Percentiles rank a stretch among this genome's conserved stretches.
These are phyloP conservation scores for Allium fistulosum DNA, from an alignment of 106 monocot genomes.

Conservation along the genomic window DNA sequence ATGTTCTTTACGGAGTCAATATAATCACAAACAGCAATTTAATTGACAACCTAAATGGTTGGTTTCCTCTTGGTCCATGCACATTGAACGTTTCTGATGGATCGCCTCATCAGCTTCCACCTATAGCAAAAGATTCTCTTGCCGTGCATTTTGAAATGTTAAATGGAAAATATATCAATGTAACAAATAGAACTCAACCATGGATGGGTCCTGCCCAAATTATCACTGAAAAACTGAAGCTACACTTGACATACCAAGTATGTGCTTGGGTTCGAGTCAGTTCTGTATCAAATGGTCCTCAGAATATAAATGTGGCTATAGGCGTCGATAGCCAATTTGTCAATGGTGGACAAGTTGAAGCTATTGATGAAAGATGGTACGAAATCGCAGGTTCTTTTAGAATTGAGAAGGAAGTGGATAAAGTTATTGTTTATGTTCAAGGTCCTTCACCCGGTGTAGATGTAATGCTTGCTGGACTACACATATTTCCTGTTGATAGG, in stretches of 20 bases:
- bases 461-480: constrained; percentile 78
- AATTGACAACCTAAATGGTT: constrained; percentile 34
- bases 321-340: constrained; percentile 60
- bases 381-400: constrained; percentile 83
- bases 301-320: constrained; percentile 61
- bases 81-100: constrained; percentile 43
- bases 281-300: constrained; percentile 30
- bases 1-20: constrained; percentile 43
- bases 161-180: constrained; percentile 48
- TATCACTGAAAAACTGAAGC: constrained; percentile 51
- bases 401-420: constrained; percentile 52
- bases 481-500: constrained; percentile 79
- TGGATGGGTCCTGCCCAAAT: constrained; percentile 90
- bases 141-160: constrained; percentile 24
- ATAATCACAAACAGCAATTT: constrained; percentile 62
- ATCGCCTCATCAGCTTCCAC: constrained; percentile 57
- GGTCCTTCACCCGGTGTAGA: constrained; percentile 72
- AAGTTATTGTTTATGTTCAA: constrained; percentile 63
- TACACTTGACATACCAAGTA: constrained; percentile 69
- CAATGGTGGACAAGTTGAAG: constrained; percentile 76
- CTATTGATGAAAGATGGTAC: constrained; percentile 64
- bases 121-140: constrained; percentile 52
- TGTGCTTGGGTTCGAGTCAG: constrained; percentile 81
- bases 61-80: constrained; percentile 72
- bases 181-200: constrained; percentile 51